Evolutionary conservation across 495 filamentous ascomycete species (phyloP).

Genomic region (Immersiella caudata): DNA sequence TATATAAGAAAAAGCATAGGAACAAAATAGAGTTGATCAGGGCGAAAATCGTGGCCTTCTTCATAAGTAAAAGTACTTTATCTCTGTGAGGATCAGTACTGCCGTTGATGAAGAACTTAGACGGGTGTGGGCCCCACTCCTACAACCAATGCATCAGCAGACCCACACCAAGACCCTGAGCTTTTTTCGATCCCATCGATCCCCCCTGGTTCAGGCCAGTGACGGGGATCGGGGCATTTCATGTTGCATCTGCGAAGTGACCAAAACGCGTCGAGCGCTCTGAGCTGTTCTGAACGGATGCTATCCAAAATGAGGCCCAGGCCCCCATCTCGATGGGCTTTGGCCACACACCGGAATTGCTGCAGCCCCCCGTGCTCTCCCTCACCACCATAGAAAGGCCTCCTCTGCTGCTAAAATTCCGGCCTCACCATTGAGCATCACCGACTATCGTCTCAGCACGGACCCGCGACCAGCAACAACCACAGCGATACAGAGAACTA

Average conservation of each 20-base stretch:
- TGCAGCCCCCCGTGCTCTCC: constrained; percentile 9
- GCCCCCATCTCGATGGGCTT: constrained; percentile 27
- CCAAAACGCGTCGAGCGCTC: constrained; percentile 16
- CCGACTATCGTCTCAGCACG: background rate
- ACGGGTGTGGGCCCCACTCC: background rate
- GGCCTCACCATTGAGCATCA: constrained; percentile 6
- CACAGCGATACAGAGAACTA: background rate
- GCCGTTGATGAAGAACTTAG: constrained; percentile 11
- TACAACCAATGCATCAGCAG: constrained; percentile 16
- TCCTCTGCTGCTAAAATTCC: background rate
- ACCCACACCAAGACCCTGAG: constrained; percentile 29
- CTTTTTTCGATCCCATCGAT: constrained; percentile 31
- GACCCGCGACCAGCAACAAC: background rate
- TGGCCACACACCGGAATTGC: constrained; percentile 8
- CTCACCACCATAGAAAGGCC: constrained; percentile 19
- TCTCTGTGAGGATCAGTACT: background rate
- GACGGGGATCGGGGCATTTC: constrained; percentile 30
- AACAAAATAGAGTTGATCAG: background rate
- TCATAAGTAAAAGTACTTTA: too few species aligned
- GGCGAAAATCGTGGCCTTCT: background rate
- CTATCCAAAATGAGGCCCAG: constrained; percentile 18
- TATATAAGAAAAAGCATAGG: background rate
- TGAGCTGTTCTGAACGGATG: constrained; percentile 3
- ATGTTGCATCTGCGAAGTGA: constrained; percentile 34
- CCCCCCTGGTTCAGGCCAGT: constrained; percentile 1